Evolutionary conservation across 352 stramenopile species (phyloP), one percentile per base, ranked within the genome.

Genomic region (Globisporangium rhizosaccharum): DNA sequence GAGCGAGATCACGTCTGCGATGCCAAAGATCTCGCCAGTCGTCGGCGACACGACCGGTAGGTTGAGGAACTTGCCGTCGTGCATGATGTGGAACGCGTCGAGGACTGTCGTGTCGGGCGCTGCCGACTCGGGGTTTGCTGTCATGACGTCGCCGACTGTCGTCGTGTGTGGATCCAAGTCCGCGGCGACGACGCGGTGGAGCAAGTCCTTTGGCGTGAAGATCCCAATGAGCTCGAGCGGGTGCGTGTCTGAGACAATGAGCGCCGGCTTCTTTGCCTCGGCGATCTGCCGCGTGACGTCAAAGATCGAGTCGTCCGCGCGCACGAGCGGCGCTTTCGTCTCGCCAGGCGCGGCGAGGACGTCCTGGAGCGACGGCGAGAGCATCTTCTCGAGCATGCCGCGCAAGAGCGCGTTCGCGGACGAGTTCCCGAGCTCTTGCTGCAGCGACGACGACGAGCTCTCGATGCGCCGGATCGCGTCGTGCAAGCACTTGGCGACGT

Each of bases 401-500:
- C 75, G 80, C 39, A 96, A 48, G 57, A 92, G 73, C 7, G 66
- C 62, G 52, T 91, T 88, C 39, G 80, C 57, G 0, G 65, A 66
- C 33, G 67, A 85, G 41, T 76, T 82, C 10, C 77, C 82, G 18
- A 93, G 65, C 49, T 94, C 82, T 62, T 94, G 79, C 60, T 96
- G 82, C 11, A 92, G 67, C 28, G 81, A 77, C 5, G 82, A 79
- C n/a, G 83, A 88, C 47, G 86, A 85, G 39, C 75, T 86, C 54
- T 99, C 97, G 41, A 99, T 91, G 54, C 97, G 96, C n/a, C 81
- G 84, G 65, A 99, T 99, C 2, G 96, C 97, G 78, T 99, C 97
- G 70, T 99, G 97, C 53, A 99, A 68, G 60, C 97, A 99, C 75
- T 99, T 99, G 1, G 94, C 94, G 53, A 99, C 98, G 62, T 99